These are phyloP conservation scores for Zygoascus biomembranicola DNA, from an alignment of 805 yeast genomes.

Conservation along the genomic window DNA sequence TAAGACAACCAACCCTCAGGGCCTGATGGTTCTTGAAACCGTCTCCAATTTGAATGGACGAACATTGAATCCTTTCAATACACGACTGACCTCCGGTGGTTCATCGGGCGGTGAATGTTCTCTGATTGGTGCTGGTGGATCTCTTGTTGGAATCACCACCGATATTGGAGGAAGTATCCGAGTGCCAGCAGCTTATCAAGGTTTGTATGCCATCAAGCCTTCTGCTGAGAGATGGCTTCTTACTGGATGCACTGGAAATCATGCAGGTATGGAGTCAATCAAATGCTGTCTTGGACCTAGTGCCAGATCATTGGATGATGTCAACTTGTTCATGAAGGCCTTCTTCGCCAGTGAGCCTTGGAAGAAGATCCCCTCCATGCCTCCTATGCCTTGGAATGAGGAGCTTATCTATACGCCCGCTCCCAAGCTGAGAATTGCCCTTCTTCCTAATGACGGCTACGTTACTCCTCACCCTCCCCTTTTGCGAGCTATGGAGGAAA, in stretches of 20 bases:
- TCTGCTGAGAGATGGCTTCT: conserved; percentile 35
- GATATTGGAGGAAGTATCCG: conserved; percentile 49
- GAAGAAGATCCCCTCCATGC: conserved; percentile 5
- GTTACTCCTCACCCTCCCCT: conserved; percentile 46
- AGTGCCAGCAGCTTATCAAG: conserved; percentile 38
- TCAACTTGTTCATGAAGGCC: conserved; percentile 57
- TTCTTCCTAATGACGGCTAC: conserved; percentile 32
- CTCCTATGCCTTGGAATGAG: conserved; percentile 11
- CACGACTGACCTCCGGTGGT: conserved; percentile 41
- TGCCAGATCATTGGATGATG: conserved; percentile 52
- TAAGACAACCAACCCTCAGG: conserved; percentile 51
- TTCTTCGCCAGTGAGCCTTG: conserved; percentile 15
- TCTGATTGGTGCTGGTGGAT: conserved; percentile 36
- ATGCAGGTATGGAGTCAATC: conserved; percentile 56
- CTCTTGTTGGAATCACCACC: conserved; percentile 43
- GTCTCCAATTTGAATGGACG: conserved; percentile 38
- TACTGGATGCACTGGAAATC: conserved; percentile 24
- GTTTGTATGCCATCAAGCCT: conserved; percentile 38
- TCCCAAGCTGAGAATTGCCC: conserved; percentile 6
- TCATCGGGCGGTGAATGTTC: conserved; percentile 51
- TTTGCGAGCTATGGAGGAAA: conserved; percentile 34
- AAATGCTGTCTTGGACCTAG: conserved; percentile 61
- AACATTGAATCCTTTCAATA: conserved; percentile 39
- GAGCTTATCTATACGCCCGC: background rate
- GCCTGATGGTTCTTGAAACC: conserved; percentile 48